Percentiles rank a stretch among this genome's conserved stretches.
Conservation (phyloP, 2,329 filamentous ascomycete genomes). For the Trichoderma endophyticum region DNA sequence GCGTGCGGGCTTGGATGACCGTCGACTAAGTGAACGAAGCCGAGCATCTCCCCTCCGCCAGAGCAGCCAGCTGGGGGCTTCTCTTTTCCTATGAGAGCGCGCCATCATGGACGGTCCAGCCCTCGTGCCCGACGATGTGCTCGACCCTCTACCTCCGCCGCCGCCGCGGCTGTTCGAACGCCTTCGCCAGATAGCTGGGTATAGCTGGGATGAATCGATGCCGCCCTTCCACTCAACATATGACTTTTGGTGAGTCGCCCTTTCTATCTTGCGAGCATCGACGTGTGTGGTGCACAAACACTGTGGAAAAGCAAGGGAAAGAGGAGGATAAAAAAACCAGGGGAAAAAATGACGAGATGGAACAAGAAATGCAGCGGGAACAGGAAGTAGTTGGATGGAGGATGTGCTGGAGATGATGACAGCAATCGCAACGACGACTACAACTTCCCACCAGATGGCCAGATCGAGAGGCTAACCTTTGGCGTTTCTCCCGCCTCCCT, state of each 20-base stretch:
- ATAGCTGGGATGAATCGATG: constrained; percentile 68
- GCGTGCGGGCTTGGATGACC: constrained; percentile 26
- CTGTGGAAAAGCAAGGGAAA: not conserved
- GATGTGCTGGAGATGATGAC: not conserved
- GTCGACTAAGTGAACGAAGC: constrained; percentile 20
- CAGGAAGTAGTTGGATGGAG: not conserved
- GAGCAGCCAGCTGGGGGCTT: constrained; percentile 15
- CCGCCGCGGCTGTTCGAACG: constrained; percentile 69
- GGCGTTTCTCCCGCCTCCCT: constrained; percentile 3
- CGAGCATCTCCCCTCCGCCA: constrained; percentile 3
- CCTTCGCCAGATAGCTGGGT: constrained; percentile 68
- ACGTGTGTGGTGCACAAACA: not conserved
- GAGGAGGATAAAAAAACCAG: not conserved
- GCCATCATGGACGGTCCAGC: constrained; percentile 51
- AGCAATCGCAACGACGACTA: not conserved
- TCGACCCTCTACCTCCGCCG: constrained; percentile 62
- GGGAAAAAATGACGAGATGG: not conserved
- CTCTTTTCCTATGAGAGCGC: constrained; percentile 21
- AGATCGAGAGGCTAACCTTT: not conserved
- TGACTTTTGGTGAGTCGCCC: constrained; percentile 69
- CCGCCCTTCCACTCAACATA: constrained; percentile 66
- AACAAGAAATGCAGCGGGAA: not conserved
- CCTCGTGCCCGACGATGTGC: constrained; percentile 50
- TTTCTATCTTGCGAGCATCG: not conserved
- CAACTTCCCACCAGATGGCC: not conserved